Evolutionary conservation across 2,329 filamentous ascomycete genomes (phyloP), one percentile per base, ranked within the genome.

Genomic region (Atkinsonella hypoxylon): DNA sequence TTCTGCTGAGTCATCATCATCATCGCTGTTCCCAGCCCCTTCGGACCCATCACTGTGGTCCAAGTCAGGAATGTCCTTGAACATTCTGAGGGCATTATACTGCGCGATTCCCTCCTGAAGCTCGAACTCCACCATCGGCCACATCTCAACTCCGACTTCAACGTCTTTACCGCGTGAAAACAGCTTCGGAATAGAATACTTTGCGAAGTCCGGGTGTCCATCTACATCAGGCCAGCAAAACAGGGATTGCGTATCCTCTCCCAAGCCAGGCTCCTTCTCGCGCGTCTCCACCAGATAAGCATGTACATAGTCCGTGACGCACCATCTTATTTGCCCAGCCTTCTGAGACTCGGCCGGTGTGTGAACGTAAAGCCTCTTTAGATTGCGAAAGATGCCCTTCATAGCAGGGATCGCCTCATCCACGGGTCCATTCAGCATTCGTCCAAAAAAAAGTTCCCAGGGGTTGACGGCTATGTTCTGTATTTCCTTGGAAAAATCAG

Each of bases 221-320:
- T 61, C 56, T 0, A 61, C 30, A 26, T 71, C 59, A 0, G 68
- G 68, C 64, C 66, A 69, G 22, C 60, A 64, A 49, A 59, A 59
- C 3, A 65, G 5, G 13, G 57, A 56, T 17, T 59, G 49, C 9
- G 60, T 30, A 9, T 64, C 55, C 9, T 62, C 60, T n/a, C 59
- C 60, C 0, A 59, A 22, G 0, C 59, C 61, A 6, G 54, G 46
- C 8, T 58, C 51, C 10, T 54, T 57, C 22, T 65, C 63, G 2
- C 57, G 54, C 4, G 61, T 60, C 38, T 63, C 56, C 1, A 61
- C 51, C 39, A 55, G 51, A 38, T 66, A 64, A 2, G 51, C 56
- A 12, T 64, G 60, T 4, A 61, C 53, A 2, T 57, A 51, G 1
- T 66, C 58, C 0, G 66, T 63, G 0, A 55, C 61, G 18, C 62